Base-by-base conservation (phyloP, 306 rosid genomes). In the Carpinus fangiana region DNA sequence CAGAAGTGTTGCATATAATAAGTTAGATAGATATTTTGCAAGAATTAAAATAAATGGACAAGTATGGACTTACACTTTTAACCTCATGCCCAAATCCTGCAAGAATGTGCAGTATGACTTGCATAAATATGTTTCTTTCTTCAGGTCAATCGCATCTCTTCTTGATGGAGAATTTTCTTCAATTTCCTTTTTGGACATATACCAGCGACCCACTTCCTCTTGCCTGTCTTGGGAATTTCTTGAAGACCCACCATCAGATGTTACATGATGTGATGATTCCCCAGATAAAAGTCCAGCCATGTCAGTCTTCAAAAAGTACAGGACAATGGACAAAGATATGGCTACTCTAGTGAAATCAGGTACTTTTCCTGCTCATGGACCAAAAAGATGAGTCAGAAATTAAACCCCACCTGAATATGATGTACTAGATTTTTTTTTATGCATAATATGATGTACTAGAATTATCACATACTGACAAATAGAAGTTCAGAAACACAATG, bases 21-120 rank as follows among this genome's bases (percentile, higher is more conserved):
- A 18, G 10, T 31, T 7, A 10, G 45, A 5, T 6, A 41, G 45
- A 41, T 41, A 41, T 41, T 6, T 66, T 66, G 72, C 20, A 41
- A 66, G 6, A 66, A 41, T 9, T 38, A n/a, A 66, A 13, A n/a
- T 41, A 38, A 66, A 41, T 66, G 41, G 50, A 41, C 18, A 66
- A 41, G 36, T 41, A 9, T 17, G 72, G 28, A 88, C 98, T 95
- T 83, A 95, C 98, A 94, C 98, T 90, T 92, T 92, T 79, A 95
- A 93, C 75, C 93, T 90, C 92, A 91, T 95, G 82, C 98, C 98
- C 82, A 95, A 85, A 86, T 95, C 97, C 79, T 95, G 98, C 72
- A 95, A 87, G 83, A 87, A 92, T 70, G 97, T 90, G 86, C 98
- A 92, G 81, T 95, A 95, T 54, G 98, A 95, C 83, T 91, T 91